Evolutionary conservation across 2,329 filamentous ascomycete species (phyloP).

Genomic region (Mycosphaerelloides madeirae): DNA sequence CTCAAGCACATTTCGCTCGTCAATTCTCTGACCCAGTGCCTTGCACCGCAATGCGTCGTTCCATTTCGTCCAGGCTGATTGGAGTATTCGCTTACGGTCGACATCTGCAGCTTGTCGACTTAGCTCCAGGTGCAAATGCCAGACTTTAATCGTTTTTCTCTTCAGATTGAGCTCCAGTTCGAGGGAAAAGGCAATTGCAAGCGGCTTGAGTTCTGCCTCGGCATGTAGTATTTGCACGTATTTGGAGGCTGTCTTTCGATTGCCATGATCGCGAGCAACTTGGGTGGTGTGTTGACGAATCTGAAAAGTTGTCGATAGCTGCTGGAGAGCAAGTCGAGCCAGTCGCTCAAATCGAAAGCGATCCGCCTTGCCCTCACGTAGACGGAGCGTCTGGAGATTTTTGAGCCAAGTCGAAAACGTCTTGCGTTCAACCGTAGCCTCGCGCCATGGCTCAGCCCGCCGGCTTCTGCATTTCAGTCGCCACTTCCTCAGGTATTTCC

Average conservation of each 20-base stretch:
- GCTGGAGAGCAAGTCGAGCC: not conserved
- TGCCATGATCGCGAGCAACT: not conserved
- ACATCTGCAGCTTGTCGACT: constrained; percentile 44
- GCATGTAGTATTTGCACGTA: constrained; percentile 33
- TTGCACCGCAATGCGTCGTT: constrained; percentile 56
- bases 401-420: constrained; percentile 12
- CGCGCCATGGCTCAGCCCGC: constrained; percentile 32
- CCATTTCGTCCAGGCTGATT: constrained; percentile 58
- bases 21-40: constrained; percentile 49
- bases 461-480: constrained; percentile 20
- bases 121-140: constrained; percentile 41
- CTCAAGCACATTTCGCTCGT: constrained; percentile 53
- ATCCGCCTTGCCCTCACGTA: constrained; percentile 11
- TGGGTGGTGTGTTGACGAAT: not conserved
- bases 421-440: constrained; percentile 22
- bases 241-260: constrained; percentile 2
- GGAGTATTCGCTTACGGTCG: constrained; percentile 50
- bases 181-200: constrained; percentile 39
- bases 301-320: not conserved
- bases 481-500: constrained; percentile 23
- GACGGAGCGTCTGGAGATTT: constrained; percentile 3
- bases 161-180: constrained; percentile 45
- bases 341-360: constrained; percentile 1
- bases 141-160: constrained; percentile 45
- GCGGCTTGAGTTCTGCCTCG: constrained; percentile 40